Evolutionary conservation across 306 rosid genomes (phyloP), one percentile per base, ranked within the genome.

Genomic region (Castanopsis chinensis): DNA sequence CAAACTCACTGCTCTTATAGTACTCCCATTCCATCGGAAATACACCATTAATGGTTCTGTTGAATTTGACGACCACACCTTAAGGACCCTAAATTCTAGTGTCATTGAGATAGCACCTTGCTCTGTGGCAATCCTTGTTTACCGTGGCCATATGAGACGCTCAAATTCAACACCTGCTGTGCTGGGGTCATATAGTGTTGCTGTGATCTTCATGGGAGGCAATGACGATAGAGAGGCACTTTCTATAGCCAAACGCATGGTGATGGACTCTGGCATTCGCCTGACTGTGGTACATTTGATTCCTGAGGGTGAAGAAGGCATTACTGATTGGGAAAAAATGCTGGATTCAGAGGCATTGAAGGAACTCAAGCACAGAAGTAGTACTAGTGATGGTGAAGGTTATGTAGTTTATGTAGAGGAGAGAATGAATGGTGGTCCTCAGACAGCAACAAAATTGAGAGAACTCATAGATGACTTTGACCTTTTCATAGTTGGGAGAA

Each of bases 161-260:
- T 5, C 54, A 41, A 41, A 41, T 2, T 41, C 12, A 5, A 73
- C 65, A 74, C 32, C 89, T 3, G 20, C n/a, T 0, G 81, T 71
- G 18, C 63, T 19, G 19, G 72, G 82, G 1, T 67, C 89, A 0
- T 84, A 73, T 51, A 78, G 73, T 0, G 85, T 94, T 3, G 86
- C 92, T 6, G 6, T 89, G 81, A 55, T 94, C 43, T 94, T 83
- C 87, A 37, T 93, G 35, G 98, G 92, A 28, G 98, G 98, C 0
- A 81, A 77, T 43, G 97, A 92, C 6, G 96, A 92, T 18, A 83
- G 92, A 43, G 98, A 94, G 69, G 92, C 92, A 0, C 43, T 94
- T 15, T 69, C 63, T 2, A 76, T 83, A 1, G 89, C 94, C 0
- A 88, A 83, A 74, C 83, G 90, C 20, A 88, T 92, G 89, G 57